Evolutionary conservation across 2,329 filamentous ascomycete genomes (phyloP).

Genomic region (Aureobasidium mangrovei): DNA sequence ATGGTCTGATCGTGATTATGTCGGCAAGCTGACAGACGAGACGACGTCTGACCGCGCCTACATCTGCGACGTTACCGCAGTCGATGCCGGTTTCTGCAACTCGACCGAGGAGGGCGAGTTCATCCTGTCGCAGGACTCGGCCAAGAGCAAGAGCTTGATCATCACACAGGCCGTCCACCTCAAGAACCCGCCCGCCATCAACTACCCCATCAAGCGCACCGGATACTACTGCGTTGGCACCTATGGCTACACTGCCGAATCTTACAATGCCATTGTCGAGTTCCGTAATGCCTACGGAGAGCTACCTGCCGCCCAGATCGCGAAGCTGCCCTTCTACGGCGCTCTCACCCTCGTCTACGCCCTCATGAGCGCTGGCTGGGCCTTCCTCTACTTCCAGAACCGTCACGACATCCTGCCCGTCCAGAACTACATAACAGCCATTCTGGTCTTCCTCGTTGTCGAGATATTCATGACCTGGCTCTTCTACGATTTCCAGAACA

Average conservation of each 20-base stretch:
- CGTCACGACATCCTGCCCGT: conserved; percentile 89
- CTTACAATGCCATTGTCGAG: conserved; percentile 75
- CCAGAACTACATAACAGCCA: conserved; percentile 98
- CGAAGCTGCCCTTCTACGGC: conserved; percentile 95
- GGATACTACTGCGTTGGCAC: conserved; percentile 94
- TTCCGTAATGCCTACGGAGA: conserved; percentile 97
- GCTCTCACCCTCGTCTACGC: conserved; percentile 90
- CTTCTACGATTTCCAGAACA: conserved; percentile 95
- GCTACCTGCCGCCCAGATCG: conserved; percentile 87
- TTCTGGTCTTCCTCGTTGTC: conserved; percentile 83
- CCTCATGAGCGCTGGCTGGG: conserved; percentile 80
- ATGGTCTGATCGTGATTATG: conserved; percentile 74
- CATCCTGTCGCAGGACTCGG: conserved; percentile 67
- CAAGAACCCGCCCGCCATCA: conserved; percentile 62
- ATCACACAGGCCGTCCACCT: conserved; percentile 74
- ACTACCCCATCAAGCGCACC: conserved; percentile 79
- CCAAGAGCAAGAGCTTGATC: conserved; percentile 61
- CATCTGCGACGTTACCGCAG: conserved; percentile 67
- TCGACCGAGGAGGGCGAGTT: conserved; percentile 73
- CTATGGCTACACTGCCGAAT: conserved; percentile 54
- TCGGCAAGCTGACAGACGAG: conserved; percentile 56
- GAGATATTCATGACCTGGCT: conserved; percentile 99
- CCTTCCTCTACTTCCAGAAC: conserved; percentile 90
- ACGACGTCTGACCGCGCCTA: conserved; percentile 45
- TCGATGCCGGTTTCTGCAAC: conserved; percentile 64